Evolutionary conservation across 192 early-diverging fungal genomes (phyloP).

Genomic region (Backusella mclennaniae): DNA sequence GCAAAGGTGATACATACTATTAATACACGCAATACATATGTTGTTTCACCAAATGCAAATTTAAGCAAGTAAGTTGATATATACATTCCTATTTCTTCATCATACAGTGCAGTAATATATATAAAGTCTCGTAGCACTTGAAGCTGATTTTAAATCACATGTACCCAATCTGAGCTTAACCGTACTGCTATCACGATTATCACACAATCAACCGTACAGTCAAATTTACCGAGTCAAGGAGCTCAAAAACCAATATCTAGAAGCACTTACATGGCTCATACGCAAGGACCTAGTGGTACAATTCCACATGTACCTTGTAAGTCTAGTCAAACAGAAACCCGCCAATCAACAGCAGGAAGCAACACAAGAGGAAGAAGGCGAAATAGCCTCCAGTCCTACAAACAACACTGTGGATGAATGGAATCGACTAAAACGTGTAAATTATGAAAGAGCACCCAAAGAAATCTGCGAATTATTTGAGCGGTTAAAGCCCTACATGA

Average conservation of each 20-base stretch:
- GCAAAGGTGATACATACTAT: conserved; percentile 89
- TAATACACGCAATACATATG: conserved; percentile 73
- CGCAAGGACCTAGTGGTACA: conserved; percentile 76
- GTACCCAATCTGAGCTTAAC: conserved; percentile 59
- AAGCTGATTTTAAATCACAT: conserved; percentile 55
- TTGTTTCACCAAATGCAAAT: conserved; percentile 64
- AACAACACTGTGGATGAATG: conserved; percentile 18
- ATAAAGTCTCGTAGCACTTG: conserved; percentile 29
- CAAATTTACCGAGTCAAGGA: conserved; percentile 61
- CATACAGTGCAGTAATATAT: neutral
- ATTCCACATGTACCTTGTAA: conserved; percentile 74
- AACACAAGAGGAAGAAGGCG: neutral
- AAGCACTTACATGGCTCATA: conserved; percentile 79
- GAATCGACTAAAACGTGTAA: conserved; percentile 47
- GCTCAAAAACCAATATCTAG: conserved; percentile 67
- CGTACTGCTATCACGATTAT: conserved; percentile 54
- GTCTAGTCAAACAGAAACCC: conserved; percentile 50
- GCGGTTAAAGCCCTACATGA: conserved; percentile 70
- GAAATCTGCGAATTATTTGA: conserved; percentile 56
- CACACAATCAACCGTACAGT: conserved; percentile 54
- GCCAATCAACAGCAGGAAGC: neutral
- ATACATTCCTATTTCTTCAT: too few relatives aligned
- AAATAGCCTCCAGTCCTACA: conserved; percentile 31
- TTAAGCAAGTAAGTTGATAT: conserved; percentile 48
- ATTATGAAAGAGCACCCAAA: conserved; percentile 48